phyloP scores from a whole-genome alignment of 23 red algal genomes.

The Gracilariopsis chorda region DNA sequence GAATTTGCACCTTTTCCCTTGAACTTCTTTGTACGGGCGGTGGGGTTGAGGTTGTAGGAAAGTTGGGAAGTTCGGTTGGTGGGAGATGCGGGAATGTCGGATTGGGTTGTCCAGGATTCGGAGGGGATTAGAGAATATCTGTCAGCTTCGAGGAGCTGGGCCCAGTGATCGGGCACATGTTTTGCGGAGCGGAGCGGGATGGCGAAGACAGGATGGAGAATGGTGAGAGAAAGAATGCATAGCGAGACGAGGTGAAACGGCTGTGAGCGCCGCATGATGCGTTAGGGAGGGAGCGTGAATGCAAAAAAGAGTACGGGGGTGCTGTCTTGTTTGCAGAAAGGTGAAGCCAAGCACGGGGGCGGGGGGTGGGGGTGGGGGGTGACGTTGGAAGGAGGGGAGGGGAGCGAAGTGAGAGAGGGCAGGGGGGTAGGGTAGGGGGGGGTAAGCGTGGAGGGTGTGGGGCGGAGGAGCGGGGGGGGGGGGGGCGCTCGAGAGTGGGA shows the following conservation, averaged over 20 bases:
- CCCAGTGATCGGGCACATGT: slow-evolving; percentile 18
- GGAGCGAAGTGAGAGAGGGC: neutral
- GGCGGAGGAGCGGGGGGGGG: neutral
- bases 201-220: neutral
- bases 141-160: slow-evolving; percentile 23
- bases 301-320: neutral
- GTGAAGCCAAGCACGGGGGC: neutral
- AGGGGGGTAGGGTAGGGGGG: neutral
- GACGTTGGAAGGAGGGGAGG: neutral
- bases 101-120: neutral
- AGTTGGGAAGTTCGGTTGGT: neutral
- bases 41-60: neutral
- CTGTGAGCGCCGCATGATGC: neutral
- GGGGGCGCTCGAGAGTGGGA: neutral
- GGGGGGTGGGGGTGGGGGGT: neutral
- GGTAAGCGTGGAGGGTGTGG: neutral
- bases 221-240: neutral
- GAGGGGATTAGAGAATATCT: neutral
- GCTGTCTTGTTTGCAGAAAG: too few species aligned
- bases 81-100: neutral
- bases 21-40: neutral
- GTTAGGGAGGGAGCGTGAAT: neutral
- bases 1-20: slow-evolving; percentile 4
- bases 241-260: neutral
- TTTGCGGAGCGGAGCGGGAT: neutral